Evolutionary conservation across 176 grass and related monocot species (phyloP).

Genomic region (Hordeum vulgare): MorexV3_pseudomolecules_assembly NC_058524.1:555488624-555489123

Average conservation of each 20-base stretch:
- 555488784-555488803: too few relatives aligned
- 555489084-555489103: conserved; percentile 15
- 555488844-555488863: too few relatives aligned
- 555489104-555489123: background rate
- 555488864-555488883: too few relatives aligned
- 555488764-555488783: background rate
- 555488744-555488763: background rate
- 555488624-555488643: conserved; percentile 41
- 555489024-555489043: too few relatives aligned
- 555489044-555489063: background rate
- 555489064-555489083: background rate
- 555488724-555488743: conserved; percentile 22
- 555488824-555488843: too few relatives aligned
- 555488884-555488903: too few relatives aligned
- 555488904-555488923: too few relatives aligned
- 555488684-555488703: conserved; percentile 7
- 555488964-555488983: too few relatives aligned
- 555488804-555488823: too few relatives aligned
- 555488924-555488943: too few relatives aligned
- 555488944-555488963: too few relatives aligned
- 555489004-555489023: background rate
- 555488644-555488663: conserved; percentile 47
- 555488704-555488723: conserved; percentile 22
- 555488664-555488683: conserved; percentile 29
- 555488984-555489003: background rate